Percentiles rank a stretch among this genome's conserved stretches.
These are phyloP conservation scores for Kodamaea arcana DNA, from an alignment of 1,139 yeast species.

Conservation along the genomic window DNA sequence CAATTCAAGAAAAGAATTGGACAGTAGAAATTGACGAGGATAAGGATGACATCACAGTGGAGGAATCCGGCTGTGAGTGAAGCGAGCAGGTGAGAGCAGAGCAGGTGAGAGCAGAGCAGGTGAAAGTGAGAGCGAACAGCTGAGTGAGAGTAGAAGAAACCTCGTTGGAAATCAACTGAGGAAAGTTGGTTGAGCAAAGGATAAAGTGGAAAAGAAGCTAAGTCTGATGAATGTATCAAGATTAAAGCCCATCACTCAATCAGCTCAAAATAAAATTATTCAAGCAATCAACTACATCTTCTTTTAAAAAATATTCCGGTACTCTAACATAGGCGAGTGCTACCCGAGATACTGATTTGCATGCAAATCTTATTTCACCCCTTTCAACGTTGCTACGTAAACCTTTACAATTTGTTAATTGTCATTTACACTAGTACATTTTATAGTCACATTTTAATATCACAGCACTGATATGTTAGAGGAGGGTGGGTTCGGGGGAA, in stretches of 20 bases:
- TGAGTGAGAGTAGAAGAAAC: no score
- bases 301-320: slow-evolving; percentile 1
- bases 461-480: neutral
- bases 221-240: neutral
- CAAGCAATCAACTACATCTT: no score
- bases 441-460: neutral
- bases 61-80: no score
- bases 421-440: neutral
- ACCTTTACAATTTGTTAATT: neutral
- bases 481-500: slow-evolving; percentile 2
- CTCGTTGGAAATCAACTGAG: neutral
- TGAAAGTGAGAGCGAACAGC: no score
- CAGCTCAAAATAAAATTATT: no score
- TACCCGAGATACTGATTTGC: neutral
- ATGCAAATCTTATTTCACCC: neutral
- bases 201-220: neutral
- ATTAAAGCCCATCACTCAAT: neutral
- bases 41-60: neutral
- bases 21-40: neutral
- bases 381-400: neutral
- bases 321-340: slow-evolving; percentile 1
- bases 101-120: no score
- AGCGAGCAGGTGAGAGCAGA: no score
- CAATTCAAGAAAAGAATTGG: slow-evolving; percentile 1
- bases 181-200: neutral